These are phyloP conservation scores for Gossypium schwendimanii DNA, from an alignment of 441 rosid species.

Conservation along the genomic window DNA sequence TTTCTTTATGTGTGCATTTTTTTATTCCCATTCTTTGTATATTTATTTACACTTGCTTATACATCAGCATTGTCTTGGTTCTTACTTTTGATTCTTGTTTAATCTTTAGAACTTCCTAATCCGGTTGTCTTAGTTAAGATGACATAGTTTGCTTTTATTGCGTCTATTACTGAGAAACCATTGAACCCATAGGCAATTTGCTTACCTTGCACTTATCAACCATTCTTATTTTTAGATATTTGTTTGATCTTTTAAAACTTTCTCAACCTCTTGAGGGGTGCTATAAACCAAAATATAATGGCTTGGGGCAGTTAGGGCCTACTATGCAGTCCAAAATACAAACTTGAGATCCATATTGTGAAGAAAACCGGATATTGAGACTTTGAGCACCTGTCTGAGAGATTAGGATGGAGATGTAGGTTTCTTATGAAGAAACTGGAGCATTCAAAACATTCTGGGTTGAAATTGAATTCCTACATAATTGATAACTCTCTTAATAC, in stretches of 20 bases:
- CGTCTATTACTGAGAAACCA: background rate
- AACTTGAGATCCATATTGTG: background rate
- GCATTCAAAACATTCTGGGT: background rate
- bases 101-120: background rate
- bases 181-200: background rate
- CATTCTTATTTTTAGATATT: conserved; percentile 4
- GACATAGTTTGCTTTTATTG: background rate
- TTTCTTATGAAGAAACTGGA: background rate
- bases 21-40: background rate
- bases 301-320: background rate
- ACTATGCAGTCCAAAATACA: background rate
- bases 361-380: background rate
- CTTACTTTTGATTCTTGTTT: background rate
- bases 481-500: background rate
- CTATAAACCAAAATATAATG: background rate
- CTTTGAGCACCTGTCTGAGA: background rate
- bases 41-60: background rate
- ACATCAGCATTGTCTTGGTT: background rate
- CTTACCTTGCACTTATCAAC: background rate
- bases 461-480: background rate
- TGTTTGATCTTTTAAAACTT: conserved; percentile 6
- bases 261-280: background rate
- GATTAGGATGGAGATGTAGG: conserved; percentile 3
- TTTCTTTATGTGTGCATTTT: background rate
- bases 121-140: background rate